phyloP scores from a whole-genome alignment of 257 asterid species.

The Anisodus acutangulus region DNA sequence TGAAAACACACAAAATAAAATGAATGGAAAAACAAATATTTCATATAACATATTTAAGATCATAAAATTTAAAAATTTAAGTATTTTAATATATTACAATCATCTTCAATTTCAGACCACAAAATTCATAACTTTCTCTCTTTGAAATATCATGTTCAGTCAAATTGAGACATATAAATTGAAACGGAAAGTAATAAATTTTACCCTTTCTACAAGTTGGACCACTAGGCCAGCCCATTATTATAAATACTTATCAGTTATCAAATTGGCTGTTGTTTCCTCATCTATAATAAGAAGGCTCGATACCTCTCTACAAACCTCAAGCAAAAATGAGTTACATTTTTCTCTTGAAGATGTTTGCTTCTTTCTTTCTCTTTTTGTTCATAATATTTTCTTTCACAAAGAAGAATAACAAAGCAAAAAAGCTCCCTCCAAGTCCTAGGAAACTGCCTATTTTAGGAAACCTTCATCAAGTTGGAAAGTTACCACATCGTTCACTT shows the following conservation, averaged over 20 bases:
- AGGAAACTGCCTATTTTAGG: constrained; percentile 14
- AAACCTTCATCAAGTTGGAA: constrained; percentile 25
- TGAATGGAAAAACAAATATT: no score
- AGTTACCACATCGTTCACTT: constrained; percentile 27
- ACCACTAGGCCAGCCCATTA: background rate
- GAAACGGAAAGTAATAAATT: background rate
- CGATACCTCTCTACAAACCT: background rate
- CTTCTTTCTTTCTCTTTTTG: background rate
- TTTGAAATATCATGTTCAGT: background rate
- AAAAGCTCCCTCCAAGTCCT: constrained; percentile 19
- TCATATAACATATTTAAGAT: no score
- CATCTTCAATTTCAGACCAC: no score
- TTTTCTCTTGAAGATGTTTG: background rate
- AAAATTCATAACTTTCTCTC: no score
- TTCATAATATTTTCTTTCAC: background rate
- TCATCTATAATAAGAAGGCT: background rate
- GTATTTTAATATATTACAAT: no score
- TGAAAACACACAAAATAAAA: no score
- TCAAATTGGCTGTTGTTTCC: background rate
- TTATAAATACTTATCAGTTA: background rate
- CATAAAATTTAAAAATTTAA: no score
- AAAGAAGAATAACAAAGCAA: constrained; percentile 5
- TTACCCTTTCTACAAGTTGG: background rate
- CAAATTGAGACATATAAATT: no score
- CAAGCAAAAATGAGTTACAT: background rate